Conservation (phyloP, 352 stramenopile genomes). For the Globisporangium megalacanthum region DNA sequence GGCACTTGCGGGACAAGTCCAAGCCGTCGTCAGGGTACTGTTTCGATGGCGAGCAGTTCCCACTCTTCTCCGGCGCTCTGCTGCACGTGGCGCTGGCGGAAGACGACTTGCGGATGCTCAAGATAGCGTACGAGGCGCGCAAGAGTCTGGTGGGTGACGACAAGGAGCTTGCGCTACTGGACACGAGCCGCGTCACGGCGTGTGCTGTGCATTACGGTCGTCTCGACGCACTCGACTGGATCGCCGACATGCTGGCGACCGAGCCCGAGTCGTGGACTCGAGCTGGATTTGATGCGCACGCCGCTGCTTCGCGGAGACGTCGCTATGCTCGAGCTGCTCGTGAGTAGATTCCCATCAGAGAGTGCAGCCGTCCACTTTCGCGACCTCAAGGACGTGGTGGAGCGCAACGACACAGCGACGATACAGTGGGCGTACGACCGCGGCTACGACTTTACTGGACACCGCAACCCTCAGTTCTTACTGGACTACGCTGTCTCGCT, state of each 20-base stretch:
- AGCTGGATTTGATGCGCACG: background rate
- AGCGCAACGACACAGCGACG: background rate
- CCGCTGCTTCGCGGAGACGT: background rate
- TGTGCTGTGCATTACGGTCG: slow-evolving; percentile 1
- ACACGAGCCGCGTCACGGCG: background rate
- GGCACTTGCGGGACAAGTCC: background rate
- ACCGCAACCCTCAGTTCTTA: background rate
- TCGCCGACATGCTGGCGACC: background rate
- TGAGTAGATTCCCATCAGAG: background rate
- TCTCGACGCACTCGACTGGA: background rate
- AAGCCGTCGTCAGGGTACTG: background rate
- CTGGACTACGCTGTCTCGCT: slow-evolving; percentile 2
- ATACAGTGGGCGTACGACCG: slow-evolving; percentile 4
- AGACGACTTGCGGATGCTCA: slow-evolving; percentile 1
- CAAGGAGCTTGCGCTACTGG: background rate
- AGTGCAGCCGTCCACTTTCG: background rate
- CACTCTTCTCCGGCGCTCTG: background rate
- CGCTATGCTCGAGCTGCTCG: background rate
- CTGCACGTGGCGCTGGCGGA: slow-evolving; percentile 1
- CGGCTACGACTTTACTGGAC: background rate
- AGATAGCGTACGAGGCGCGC: background rate
- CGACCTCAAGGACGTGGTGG: background rate
- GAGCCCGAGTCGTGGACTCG: background rate
- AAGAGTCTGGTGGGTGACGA: background rate
- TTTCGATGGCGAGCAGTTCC: background rate